Evolutionary conservation across 495 filamentous ascomycete genomes (phyloP).

Genomic region (Aspergillus sclerotiicarbonarius): DNA sequence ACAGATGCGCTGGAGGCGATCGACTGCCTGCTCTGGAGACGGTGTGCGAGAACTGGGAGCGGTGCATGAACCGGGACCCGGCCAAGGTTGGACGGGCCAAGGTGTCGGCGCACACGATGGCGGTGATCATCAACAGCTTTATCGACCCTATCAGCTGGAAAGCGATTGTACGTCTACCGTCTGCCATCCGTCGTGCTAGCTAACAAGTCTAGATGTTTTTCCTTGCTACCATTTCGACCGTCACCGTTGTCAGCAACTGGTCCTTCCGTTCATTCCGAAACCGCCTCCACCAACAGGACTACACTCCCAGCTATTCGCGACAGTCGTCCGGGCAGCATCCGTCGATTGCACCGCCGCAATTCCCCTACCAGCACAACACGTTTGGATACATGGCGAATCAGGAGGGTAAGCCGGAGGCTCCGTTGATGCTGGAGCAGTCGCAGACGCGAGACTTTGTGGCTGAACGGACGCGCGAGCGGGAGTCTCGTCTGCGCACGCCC

Average conservation of each 20-base stretch:
- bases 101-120: slow-evolving; percentile 74
- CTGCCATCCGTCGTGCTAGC: not conserved
- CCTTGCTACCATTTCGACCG: slow-evolving; percentile 41
- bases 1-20: slow-evolving; percentile 61
- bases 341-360: slow-evolving; percentile 20
- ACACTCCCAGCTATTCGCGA: slow-evolving; percentile 22
- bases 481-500: slow-evolving; percentile 35
- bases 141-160: slow-evolving; percentile 72
- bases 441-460: slow-evolving; percentile 31
- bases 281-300: slow-evolving; percentile 35
- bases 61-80: slow-evolving; percentile 80
- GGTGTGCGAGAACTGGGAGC: slow-evolving; percentile 74
- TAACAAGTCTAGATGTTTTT: slow-evolving; percentile 38
- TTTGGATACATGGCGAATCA: slow-evolving; percentile 31
- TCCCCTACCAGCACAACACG: slow-evolving; percentile 27
- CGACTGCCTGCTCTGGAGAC: slow-evolving; percentile 70
- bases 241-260: slow-evolving; percentile 47
- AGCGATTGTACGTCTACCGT: slow-evolving; percentile 56
- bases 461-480: slow-evolving; percentile 37
- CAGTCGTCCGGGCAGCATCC: slow-evolving; percentile 27
- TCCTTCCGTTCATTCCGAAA: slow-evolving; percentile 46
- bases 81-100: slow-evolving; percentile 61
- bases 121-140: slow-evolving; percentile 73
- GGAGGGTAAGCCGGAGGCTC: slow-evolving; percentile 23
- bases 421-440: slow-evolving; percentile 38